phyloP scores from a whole-genome alignment of 1,139 yeast genomes.

The Pichiaceae sp. region DNA sequence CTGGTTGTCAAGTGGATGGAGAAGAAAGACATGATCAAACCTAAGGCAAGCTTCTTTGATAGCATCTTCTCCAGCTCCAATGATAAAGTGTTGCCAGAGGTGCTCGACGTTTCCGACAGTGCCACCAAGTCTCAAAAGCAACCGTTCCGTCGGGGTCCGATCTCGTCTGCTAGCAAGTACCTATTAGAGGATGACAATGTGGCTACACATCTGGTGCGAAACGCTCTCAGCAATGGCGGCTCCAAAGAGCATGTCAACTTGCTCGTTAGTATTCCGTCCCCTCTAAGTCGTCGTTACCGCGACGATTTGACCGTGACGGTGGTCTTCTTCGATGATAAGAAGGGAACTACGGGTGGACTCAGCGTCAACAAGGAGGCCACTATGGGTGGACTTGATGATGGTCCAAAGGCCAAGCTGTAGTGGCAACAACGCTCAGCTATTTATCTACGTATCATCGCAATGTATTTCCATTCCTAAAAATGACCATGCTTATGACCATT shows the following conservation, averaged over 20 bases:
- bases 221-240: conserved; percentile 87
- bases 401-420: conserved; percentile 43
- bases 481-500: too few relatives aligned
- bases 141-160: conserved; percentile 40
- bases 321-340: conserved; percentile 68
- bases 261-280: conserved; percentile 88
- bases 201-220: conserved; percentile 86
- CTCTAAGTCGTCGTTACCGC: conserved; percentile 83
- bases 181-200: conserved; percentile 76
- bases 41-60: conserved; percentile 27
- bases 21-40: conserved; percentile 54
- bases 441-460: too few relatives aligned
- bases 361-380: conserved; percentile 52
- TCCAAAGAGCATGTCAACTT: conserved; percentile 80
- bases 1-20: conserved; percentile 94
- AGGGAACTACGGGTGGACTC: conserved; percentile 33
- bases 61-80: conserved; percentile 33
- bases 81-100: conserved; percentile 53
- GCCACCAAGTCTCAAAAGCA: conserved; percentile 47
- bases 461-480: too few relatives aligned
- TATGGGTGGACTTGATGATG: conserved; percentile 37
- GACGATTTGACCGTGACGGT: conserved; percentile 96
- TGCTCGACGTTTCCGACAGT: conserved; percentile 51
- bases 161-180: conserved; percentile 33
- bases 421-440: not conserved